Evolutionary conservation across 352 stramenopile species (phyloP).

Genomic region (Globisporangium camurandrum): DNA sequence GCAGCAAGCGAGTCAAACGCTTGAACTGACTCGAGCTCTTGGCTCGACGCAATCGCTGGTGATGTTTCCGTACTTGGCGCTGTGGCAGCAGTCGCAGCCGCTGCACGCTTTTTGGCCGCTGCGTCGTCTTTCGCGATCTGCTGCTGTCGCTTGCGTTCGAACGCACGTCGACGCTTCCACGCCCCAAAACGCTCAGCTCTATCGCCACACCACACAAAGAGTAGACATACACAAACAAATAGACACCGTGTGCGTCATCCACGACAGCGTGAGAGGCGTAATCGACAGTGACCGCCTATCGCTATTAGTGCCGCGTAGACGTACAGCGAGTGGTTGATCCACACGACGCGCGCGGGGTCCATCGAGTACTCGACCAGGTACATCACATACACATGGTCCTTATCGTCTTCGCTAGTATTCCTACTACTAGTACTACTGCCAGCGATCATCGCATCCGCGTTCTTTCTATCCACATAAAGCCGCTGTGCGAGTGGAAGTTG

Average conservation of each 20-base stretch:
- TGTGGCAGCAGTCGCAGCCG: neutral
- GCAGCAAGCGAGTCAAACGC: neutral
- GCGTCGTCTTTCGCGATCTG: constrained; percentile 12
- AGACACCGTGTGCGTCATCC: too few relatives aligned
- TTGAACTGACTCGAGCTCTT: too few relatives aligned
- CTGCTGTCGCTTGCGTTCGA: constrained; percentile 19
- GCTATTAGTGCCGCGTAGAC: too few relatives aligned
- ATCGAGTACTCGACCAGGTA: constrained; percentile 69
- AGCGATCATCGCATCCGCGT: neutral
- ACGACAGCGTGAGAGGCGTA: neutral
- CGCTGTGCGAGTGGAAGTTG: constrained; percentile 15
- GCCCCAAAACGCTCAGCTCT: constrained; percentile 43
- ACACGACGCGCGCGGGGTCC: constrained; percentile 47
- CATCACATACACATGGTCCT: constrained; percentile 43
- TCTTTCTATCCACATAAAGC: too few relatives aligned
- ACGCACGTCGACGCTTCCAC: constrained; percentile 28
- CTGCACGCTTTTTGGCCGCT: constrained; percentile 6
- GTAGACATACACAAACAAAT: constrained; percentile 2
- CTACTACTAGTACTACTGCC: neutral
- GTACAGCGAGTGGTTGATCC: constrained; percentile 63
- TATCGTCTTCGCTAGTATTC: constrained; percentile 10
- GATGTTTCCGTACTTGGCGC: neutral
- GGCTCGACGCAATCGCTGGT: neutral
- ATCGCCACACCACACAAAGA: constrained; percentile 1
- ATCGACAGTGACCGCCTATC: too few relatives aligned